phyloP scores from a whole-genome alignment of 768 basidiomycete species.

The Tylopilus intermedius region DNA sequence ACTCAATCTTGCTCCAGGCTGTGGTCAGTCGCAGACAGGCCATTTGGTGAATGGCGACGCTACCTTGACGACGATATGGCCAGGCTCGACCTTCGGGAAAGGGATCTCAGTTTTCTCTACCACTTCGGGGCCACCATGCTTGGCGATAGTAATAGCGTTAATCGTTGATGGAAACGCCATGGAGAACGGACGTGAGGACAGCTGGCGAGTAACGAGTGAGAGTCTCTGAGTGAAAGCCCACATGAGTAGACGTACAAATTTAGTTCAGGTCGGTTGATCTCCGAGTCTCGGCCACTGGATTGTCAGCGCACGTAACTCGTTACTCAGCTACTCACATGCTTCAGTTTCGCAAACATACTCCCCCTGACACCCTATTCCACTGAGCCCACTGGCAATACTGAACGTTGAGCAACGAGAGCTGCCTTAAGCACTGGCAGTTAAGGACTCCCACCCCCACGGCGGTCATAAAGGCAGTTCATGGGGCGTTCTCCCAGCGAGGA shows the following conservation, averaged over 20 bases:
- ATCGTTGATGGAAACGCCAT: slow-evolving; percentile 60
- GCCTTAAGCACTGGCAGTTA: no score
- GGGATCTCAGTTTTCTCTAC: slow-evolving; percentile 63
- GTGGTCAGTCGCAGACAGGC: neutral
- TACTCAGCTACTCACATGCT: no score
- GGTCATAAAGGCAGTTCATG: no score
- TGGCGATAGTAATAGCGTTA: slow-evolving; percentile 66
- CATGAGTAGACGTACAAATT: neutral
- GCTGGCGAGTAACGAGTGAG: slow-evolving; percentile 27
- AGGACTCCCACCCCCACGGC: no score
- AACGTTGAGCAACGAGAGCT: no score
- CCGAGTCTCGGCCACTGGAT: no score
- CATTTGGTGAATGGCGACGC: neutral
- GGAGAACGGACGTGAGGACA: slow-evolving; percentile 23
- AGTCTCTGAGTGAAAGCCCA: slow-evolving; percentile 14
- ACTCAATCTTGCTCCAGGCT: slow-evolving; percentile 49
- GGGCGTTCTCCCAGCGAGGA: no score
- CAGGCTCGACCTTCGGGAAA: slow-evolving; percentile 58
- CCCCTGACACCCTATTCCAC: no score
- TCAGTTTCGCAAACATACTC: no score
- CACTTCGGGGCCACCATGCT: slow-evolving; percentile 74
- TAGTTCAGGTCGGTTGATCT: no score
- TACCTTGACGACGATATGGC: slow-evolving; percentile 50
- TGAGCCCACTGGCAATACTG: no score
- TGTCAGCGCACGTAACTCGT: no score